Percentiles rank a stretch among this genome's conserved stretches.
These are phyloP conservation scores for Pelargonium nanum DNA, from an alignment of 345 rosid genomes.

Conservation along the genomic window DNA sequence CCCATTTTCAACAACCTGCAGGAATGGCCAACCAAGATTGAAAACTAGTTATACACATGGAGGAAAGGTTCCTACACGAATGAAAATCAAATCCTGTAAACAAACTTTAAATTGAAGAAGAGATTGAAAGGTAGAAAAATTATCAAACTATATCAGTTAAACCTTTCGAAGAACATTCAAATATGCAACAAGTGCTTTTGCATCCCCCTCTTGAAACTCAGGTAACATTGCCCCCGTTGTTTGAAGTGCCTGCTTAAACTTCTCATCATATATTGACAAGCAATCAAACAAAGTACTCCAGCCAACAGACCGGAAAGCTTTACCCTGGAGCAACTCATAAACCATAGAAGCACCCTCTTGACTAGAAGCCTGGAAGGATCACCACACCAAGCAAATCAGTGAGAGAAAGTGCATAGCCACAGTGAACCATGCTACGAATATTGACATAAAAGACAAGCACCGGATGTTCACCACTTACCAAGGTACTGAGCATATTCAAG, in stretches of 20 bases:
- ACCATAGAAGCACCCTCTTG: slow-evolving; percentile 92
- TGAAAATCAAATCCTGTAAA: background rate
- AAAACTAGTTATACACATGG: slow-evolving; percentile 6
- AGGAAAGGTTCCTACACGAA: background rate
- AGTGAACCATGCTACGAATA: background rate
- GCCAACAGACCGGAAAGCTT: slow-evolving; percentile 80
- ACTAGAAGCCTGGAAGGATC: slow-evolving; percentile 63
- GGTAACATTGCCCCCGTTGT: slow-evolving; percentile 82
- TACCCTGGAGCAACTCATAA: slow-evolving; percentile 76
- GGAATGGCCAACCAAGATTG: slow-evolving; percentile 3
- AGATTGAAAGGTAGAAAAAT: background rate
- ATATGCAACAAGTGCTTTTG: slow-evolving; percentile 94
- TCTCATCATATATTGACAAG: slow-evolving; percentile 75
- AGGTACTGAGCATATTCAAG: slow-evolving; percentile 82
- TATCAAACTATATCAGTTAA: slow-evolving; percentile 7
- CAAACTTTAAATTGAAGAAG: no score
- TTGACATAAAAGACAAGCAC: background rate
- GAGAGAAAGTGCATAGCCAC: slow-evolving; percentile 4
- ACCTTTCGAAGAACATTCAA: slow-evolving; percentile 93
- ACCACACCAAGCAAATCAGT: slow-evolving; percentile 11
- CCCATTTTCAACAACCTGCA: slow-evolving; percentile 75
- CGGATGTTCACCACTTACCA: slow-evolving; percentile 42
- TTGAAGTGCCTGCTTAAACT: slow-evolving; percentile 81
- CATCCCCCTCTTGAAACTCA: slow-evolving; percentile 89
- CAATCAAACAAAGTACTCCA: slow-evolving; percentile 91